Evolutionary conservation across 225 moss, liverwort and hornwort species (phyloP).

Genomic region (Thuidium tamariscinum): DNA sequence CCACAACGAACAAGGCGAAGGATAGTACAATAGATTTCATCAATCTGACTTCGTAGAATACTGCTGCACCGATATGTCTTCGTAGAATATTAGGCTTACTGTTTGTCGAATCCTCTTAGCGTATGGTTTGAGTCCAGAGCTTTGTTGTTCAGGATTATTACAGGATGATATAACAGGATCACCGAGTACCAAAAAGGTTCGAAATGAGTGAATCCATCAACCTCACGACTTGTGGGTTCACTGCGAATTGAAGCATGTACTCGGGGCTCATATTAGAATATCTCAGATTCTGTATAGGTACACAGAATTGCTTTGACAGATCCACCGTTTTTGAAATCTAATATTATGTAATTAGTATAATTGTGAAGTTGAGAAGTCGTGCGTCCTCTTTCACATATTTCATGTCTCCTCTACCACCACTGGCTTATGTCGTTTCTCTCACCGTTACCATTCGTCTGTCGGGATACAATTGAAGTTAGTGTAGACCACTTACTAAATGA

Average conservation of each 20-base stretch:
- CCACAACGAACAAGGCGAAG: not conserved
- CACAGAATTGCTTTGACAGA: not conserved
- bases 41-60: not conserved
- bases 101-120: not conserved
- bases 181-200: not conserved
- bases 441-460: not conserved
- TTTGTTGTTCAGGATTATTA: not conserved
- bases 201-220: not conserved
- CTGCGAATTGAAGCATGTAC: not conserved
- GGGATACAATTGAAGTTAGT: not conserved
- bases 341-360: not conserved
- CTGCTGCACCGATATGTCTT: not conserved
- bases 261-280: not conserved
- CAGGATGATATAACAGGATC: not conserved
- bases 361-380: not conserved
- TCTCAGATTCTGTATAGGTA: not conserved
- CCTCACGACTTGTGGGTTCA: not conserved
- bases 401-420: not conserved
- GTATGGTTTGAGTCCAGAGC: not conserved
- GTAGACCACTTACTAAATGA: not conserved
- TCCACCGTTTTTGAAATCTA: not conserved
- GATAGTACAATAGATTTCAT: not conserved
- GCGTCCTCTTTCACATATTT: not conserved
- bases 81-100: not conserved
- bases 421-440: not conserved